Conservation (phyloP, 352 stramenopile species). For the Globisporangium recalcitrans region DNA sequence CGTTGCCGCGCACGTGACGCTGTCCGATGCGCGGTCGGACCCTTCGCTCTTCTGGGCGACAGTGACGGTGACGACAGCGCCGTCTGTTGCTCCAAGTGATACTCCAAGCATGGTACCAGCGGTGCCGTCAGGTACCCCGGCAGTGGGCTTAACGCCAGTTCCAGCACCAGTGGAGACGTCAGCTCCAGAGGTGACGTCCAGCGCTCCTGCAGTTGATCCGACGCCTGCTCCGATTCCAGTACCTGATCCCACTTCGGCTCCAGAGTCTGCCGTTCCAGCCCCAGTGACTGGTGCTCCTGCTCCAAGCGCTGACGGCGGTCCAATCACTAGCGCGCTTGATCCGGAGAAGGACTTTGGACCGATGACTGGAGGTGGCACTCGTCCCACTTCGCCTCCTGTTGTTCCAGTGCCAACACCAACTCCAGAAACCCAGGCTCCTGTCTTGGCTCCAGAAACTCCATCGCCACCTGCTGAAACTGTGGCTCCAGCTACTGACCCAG, state of each 20-base stretch:
- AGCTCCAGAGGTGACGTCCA: background rate
- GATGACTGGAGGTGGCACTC: background rate
- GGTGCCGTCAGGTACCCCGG: background rate
- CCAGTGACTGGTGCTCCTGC: background rate
- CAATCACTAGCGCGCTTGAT: background rate
- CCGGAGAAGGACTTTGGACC: background rate
- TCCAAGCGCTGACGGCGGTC: background rate
- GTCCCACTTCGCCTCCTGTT: background rate
- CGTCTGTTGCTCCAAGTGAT: background rate
- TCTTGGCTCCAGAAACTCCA: background rate
- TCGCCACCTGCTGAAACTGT: background rate
- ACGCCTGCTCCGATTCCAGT: background rate
- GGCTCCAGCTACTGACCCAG: background rate
- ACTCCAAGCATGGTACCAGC: background rate
- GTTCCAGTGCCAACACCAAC: slow-evolving; percentile 1
- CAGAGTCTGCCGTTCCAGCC: background rate
- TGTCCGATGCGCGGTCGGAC: background rate
- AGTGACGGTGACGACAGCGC: background rate
- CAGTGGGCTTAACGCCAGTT: background rate
- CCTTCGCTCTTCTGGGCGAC: slow-evolving; percentile 7
- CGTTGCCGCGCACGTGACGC: background rate
- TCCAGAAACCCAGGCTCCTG: background rate
- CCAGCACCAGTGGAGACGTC: background rate
- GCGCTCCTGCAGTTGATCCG: background rate
- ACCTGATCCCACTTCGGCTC: background rate